Evolutionary conservation across 768 basidiomycete species (phyloP).

Genomic region (Postia placenta): DNA sequence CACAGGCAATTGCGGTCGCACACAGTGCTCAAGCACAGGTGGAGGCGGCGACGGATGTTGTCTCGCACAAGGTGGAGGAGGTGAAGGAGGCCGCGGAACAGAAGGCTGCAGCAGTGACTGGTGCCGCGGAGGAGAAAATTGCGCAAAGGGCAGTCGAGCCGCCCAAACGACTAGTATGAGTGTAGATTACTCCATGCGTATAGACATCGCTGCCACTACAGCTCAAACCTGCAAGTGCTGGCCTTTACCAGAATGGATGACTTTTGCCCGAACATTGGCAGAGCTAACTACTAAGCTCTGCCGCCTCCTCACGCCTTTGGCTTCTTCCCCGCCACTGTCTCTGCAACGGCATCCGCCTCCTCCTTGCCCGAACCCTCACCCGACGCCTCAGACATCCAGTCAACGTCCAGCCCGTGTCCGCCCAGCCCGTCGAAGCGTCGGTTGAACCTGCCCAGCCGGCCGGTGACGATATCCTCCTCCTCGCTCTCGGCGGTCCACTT

Average conservation of each 20-base stretch:
- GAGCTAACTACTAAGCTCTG: no score
- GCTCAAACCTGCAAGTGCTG: no score
- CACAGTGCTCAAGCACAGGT: neutral
- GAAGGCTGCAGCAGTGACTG: conserved; percentile 3
- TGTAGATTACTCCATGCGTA: neutral
- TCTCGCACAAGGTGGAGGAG: conserved; percentile 13
- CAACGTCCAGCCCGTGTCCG: conserved; percentile 9
- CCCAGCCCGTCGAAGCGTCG: conserved; percentile 51
- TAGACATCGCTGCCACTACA: neutral
- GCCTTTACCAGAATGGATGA: no score
- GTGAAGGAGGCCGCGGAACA: conserved; percentile 7
- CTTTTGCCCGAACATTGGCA: neutral
- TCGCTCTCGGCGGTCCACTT: conserved; percentile 33
- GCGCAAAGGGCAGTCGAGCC: no score
- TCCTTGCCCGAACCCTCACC: conserved; percentile 1
- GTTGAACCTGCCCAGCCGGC: conserved; percentile 77
- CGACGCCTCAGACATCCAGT: conserved; percentile 11
- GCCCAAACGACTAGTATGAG: conserved; percentile 4
- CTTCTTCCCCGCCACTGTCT: conserved; percentile 2
- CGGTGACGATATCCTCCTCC: conserved; percentile 60
- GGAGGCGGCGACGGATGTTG: conserved; percentile 4
- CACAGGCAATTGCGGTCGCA: conserved; percentile 9
- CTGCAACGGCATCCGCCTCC: neutral
- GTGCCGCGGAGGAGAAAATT: neutral
- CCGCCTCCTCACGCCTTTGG: neutral